Evolutionary conservation across 371 early-diverging fungal genomes (phyloP).

Genomic region (Conidiobolus incongruus): DNA sequence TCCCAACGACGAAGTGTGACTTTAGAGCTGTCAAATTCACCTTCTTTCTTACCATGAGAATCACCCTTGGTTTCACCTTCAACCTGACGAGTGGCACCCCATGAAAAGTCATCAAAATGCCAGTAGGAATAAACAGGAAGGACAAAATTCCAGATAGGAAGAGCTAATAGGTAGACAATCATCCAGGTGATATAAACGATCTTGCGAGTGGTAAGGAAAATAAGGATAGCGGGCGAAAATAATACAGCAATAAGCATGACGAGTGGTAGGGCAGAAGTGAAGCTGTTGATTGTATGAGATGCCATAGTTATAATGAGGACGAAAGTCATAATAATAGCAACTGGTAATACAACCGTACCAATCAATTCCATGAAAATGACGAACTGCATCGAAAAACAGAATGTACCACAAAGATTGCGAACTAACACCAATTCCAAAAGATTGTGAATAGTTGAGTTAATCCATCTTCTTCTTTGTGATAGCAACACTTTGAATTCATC

Average conservation of each 20-base stretch:
- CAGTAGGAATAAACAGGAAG: too few species aligned
- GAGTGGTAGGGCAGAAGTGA: constrained; percentile 37
- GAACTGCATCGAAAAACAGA: constrained; percentile 79
- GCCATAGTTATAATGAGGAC: constrained; percentile 20
- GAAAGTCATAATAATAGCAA: constrained; percentile 62
- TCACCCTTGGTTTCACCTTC: too few species aligned
- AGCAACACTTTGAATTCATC: too few species aligned
- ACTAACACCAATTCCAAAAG: constrained; percentile 54
- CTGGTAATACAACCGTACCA: constrained; percentile 61
- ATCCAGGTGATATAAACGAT: constrained; percentile 79
- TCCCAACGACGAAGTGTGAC: constrained; percentile 73
- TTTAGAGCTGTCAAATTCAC: constrained; percentile 39
- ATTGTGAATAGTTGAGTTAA: constrained; percentile 75
- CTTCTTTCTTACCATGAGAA: constrained; percentile 54
- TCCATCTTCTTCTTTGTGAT: constrained; percentile 77
- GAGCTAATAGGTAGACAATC: constrained; percentile 66
- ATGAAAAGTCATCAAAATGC: too few species aligned
- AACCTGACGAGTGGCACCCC: too few species aligned
- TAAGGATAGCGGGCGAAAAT: constrained; percentile 69
- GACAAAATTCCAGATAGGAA: too few species aligned
- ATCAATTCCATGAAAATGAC: constrained; percentile 69
- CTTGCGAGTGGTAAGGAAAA: constrained; percentile 75
- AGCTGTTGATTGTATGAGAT: constrained; percentile 7
- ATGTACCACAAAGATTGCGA: too few species aligned
- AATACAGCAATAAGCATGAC: constrained; percentile 39